Conservation (phyloP, 495 filamentous ascomycete species). For the Parachaetomium inaequale region DNA sequence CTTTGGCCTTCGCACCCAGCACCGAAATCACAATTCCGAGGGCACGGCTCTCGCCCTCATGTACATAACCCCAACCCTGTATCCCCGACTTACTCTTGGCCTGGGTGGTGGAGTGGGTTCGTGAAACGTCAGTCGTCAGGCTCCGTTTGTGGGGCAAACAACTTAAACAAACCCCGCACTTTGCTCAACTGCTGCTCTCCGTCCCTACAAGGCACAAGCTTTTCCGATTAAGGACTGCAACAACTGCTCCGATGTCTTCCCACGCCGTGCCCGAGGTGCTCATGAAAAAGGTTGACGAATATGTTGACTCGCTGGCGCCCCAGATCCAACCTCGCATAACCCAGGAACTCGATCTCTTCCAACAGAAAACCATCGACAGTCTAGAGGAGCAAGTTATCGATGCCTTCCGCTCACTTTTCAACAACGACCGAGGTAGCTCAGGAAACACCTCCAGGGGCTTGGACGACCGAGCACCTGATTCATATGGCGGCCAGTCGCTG, state of each 20-base stretch:
- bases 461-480: constrained; percentile 24
- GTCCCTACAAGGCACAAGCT: not conserved
- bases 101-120: too few relatives aligned
- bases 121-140: too few relatives aligned
- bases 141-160: too few relatives aligned
- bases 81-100: too few relatives aligned
- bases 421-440: constrained; percentile 17
- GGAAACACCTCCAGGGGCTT: constrained; percentile 19
- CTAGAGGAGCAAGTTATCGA: constrained; percentile 32
- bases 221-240: not conserved
- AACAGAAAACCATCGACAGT: constrained; percentile 35
- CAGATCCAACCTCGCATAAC: constrained; percentile 39
- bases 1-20: too few relatives aligned
- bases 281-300: constrained; percentile 35
- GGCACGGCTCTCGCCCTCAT: too few relatives aligned
- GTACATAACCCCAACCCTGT: too few relatives aligned
- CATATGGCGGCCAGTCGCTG: constrained; percentile 32
- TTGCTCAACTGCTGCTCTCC: not conserved
- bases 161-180: too few relatives aligned
- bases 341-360: constrained; percentile 33
- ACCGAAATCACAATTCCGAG: too few relatives aligned
- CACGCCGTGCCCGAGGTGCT: constrained; percentile 29
- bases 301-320: constrained; percentile 37
- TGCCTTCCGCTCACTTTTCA: constrained; percentile 35
- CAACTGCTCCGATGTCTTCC: constrained; percentile 5